These are phyloP conservation scores for Triticum urartu DNA, from an alignment of 176 grass and related monocot genomes.

Conservation along the genomic window DNA sequence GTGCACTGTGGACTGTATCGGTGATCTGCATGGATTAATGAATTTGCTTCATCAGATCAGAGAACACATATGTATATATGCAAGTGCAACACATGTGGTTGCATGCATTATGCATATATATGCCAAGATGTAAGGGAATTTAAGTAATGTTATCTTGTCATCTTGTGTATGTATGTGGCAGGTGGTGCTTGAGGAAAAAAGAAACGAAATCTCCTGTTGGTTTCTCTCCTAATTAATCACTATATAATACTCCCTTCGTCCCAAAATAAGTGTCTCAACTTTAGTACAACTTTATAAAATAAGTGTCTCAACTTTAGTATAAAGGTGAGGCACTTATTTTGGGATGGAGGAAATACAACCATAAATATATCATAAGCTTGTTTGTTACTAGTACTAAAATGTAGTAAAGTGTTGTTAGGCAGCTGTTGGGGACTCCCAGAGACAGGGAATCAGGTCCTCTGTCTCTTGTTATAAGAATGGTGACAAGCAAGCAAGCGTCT, in stretches of 20 bases:
- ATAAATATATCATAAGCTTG: not conserved
- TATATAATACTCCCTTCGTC: not conserved
- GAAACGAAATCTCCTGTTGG: not conserved
- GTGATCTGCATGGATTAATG: not conserved
- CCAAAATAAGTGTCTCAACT: no score
- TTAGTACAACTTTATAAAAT: no score
- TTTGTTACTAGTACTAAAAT: not conserved
- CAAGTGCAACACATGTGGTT: not conserved
- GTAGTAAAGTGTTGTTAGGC: not conserved
- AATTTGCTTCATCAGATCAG: not conserved
- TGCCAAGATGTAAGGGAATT: not conserved
- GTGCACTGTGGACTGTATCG: not conserved
- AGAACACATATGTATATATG: not conserved
- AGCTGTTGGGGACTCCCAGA: slow-evolving; percentile 27
- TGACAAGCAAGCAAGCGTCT: not conserved
- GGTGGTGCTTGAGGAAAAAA: not conserved
- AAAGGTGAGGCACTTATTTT: no score
- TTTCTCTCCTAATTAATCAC: not conserved
- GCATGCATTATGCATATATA: not conserved
- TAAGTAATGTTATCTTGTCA: slow-evolving; percentile 3
- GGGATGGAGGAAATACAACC: not conserved
- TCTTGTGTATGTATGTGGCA: not conserved
- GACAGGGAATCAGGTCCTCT: slow-evolving; percentile 4
- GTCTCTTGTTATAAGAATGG: not conserved
- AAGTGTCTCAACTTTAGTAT: no score